A percentile compares a stretch with the other conserved stretches of the same genome.
Evolutionary conservation across 805 yeast species (phyloP).

Genomic region (Saturnispora galanensis): DNA sequence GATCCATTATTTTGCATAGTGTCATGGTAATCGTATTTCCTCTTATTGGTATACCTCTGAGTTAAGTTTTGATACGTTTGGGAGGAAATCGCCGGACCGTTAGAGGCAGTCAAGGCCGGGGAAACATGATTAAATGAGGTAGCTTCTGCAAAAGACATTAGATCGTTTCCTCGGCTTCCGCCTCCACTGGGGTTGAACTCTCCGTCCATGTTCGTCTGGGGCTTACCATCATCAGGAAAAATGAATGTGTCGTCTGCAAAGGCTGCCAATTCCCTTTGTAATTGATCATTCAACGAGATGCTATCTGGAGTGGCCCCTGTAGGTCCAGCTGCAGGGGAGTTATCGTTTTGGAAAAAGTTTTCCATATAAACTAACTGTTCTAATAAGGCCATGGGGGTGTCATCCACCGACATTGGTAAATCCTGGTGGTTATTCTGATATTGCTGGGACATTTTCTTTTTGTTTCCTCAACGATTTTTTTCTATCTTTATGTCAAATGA

Average conservation of each 20-base stretch:
- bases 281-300: slow-evolving; percentile 40
- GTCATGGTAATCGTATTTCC: slow-evolving; percentile 13
- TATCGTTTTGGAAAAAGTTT: slow-evolving; percentile 50
- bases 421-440: not conserved
- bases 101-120: slow-evolving; percentile 7
- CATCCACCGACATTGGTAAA: slow-evolving; percentile 15
- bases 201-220: slow-evolving; percentile 22
- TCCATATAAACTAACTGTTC: slow-evolving; percentile 78
- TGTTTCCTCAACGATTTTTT: not conserved
- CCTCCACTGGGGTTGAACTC: not conserved
- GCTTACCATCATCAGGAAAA: slow-evolving; percentile 76
- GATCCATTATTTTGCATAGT: slow-evolving; percentile 7
- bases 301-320: slow-evolving; percentile 22
- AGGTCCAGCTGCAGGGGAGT: slow-evolving; percentile 20
- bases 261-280: slow-evolving; percentile 62
- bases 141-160: slow-evolving; percentile 11
- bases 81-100: slow-evolving; percentile 5
- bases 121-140: slow-evolving; percentile 10
- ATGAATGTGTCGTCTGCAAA: slow-evolving; percentile 76
- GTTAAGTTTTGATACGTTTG: slow-evolving; percentile 12
- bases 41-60: slow-evolving; percentile 13
- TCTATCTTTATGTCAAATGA: too few relatives aligned
- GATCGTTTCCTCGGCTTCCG: slow-evolving; percentile 3
- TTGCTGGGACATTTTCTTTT: not conserved
- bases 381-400: slow-evolving; percentile 38